A percentile compares a stretch with the other conserved stretches of the same genome.
These are phyloP conservation scores for Amanita subjunquillea DNA, from an alignment of 768 basidiomycete species.

Conservation along the genomic window DNA sequence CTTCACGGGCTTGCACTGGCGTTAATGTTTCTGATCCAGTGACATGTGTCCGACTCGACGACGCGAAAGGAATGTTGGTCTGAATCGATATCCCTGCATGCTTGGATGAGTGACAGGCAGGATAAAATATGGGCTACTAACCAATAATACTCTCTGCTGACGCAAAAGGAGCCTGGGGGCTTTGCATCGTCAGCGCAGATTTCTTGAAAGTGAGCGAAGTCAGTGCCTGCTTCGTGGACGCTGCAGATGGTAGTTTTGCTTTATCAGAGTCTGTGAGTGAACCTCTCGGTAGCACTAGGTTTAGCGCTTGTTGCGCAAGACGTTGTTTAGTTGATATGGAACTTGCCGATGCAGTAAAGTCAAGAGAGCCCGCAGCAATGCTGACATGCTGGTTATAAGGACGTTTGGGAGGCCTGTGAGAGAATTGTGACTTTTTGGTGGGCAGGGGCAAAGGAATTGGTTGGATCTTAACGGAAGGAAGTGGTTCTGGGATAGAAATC, in stretches of 20 bases:
- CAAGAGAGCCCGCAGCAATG: conserved; percentile 8
- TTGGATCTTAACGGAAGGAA: conserved; percentile 4
- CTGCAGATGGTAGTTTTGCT: conserved; percentile 1
- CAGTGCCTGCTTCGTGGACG: conserved; percentile 6
- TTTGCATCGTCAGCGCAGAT: conserved; percentile 4
- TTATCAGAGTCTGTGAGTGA: conserved; percentile 7
- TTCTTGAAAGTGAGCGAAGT: conserved; percentile 35
- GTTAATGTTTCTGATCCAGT: background rate
- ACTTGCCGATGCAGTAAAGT: conserved; percentile 16
- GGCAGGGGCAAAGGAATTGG: conserved; percentile 9
- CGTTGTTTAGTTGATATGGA: conserved; percentile 43
- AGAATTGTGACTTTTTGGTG: conserved; percentile 3
- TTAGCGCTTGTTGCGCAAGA: conserved; percentile 29
- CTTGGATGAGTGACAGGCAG: background rate
- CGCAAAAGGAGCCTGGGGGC: background rate
- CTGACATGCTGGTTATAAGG: conserved; percentile 15
- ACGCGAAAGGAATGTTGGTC: background rate
- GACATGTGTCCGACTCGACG: background rate
- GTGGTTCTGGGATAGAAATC: conserved; percentile 4
- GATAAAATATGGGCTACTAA: background rate
- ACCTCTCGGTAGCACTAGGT: conserved; percentile 25
- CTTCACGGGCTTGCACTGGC: background rate
- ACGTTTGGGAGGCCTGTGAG: conserved; percentile 11
- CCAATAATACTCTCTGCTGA: background rate
- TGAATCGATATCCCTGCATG: background rate